Conservation (phyloP, 306 rosid species). For the Cucurbita argyrosperma region DNA sequence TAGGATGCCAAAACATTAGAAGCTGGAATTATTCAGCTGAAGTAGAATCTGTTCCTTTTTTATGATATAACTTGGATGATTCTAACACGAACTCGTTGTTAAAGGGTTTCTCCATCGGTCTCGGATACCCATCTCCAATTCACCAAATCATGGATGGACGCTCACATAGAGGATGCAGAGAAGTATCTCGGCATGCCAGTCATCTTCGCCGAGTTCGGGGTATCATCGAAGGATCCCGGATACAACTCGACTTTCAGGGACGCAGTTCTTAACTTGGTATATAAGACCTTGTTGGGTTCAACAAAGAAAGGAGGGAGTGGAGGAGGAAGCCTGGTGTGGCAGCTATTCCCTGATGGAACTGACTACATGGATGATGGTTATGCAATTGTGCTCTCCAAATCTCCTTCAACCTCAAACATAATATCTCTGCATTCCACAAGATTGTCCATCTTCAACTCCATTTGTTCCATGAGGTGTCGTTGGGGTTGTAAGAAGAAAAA, state of each 20-base stretch:
- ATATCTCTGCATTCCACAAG: constrained; percentile 47
- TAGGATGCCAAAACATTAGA: constrained; percentile 26
- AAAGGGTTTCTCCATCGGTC: constrained; percentile 50
- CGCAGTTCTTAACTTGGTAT: constrained; percentile 37
- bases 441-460: constrained; percentile 43
- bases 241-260: constrained; percentile 62
- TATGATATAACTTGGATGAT: background rate
- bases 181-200: constrained; percentile 75
- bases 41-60: too few species aligned
- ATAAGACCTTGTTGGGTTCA: constrained; percentile 36
- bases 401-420: constrained; percentile 49
- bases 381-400: constrained; percentile 51
- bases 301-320: constrained; percentile 81
- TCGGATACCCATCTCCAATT: constrained; percentile 58
- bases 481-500: constrained; percentile 74
- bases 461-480: constrained; percentile 50
- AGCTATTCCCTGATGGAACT: constrained; percentile 68
- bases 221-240: constrained; percentile 66
- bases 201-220: constrained; percentile 72
- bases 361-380: constrained; percentile 91
- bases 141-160: constrained; percentile 81
- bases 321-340: constrained; percentile 80
- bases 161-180: constrained; percentile 90
- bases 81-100: background rate
- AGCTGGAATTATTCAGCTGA: too few species aligned